Evolutionary conservation across 768 basidiomycete genomes (phyloP), one percentile per base, ranked within the genome.

Genomic region (Auriscalpium vulgare): DNA sequence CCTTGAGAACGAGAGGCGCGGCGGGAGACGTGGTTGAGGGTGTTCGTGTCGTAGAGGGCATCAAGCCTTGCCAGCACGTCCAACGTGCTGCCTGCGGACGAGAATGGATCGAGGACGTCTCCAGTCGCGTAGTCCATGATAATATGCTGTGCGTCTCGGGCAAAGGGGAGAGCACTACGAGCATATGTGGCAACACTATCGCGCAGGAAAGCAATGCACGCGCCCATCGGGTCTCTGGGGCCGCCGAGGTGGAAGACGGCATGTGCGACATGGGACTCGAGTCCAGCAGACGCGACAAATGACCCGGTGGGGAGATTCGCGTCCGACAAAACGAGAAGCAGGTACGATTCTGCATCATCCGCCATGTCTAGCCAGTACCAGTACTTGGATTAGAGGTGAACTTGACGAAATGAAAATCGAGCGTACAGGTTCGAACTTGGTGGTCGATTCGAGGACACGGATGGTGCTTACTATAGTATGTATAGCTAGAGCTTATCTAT

Each of bases 221-320:
- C 56, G n/a, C 68, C 59, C 17, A 68, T 59, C 9, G 69, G 64
- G 52, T 66, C 60, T 19, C 67, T 61, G 51, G 53, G 66, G 56
- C 62, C 70, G 60, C 51, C 66, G 4, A 48, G 57, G 51, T 6
- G 1, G 77, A 65, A 14, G 74, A 95, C 88, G 0, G 93, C 97
- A 67, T 99, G 97, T 29, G 88, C 85, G 43, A 82, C 72, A 67
- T 84, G 94, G 5, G 93, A 92, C 66, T 99, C 95, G 57, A 98
- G 79, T 1, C 95, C 95, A 2, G 91, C 82, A 1, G 94, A 97
- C 0, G 95, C 91, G 56, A 97, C 91, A 69, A 99, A 99, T 1
- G 95, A 88, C 37, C 97, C 97, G 0, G 95, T 98, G 2, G 97
- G 97, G 3, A 99, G 83, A 69, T 95, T 97, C 59, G 91, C 89